Conservation (phyloP, 1,139 yeast genomes). For the Candida tetrigidarum region DNA sequence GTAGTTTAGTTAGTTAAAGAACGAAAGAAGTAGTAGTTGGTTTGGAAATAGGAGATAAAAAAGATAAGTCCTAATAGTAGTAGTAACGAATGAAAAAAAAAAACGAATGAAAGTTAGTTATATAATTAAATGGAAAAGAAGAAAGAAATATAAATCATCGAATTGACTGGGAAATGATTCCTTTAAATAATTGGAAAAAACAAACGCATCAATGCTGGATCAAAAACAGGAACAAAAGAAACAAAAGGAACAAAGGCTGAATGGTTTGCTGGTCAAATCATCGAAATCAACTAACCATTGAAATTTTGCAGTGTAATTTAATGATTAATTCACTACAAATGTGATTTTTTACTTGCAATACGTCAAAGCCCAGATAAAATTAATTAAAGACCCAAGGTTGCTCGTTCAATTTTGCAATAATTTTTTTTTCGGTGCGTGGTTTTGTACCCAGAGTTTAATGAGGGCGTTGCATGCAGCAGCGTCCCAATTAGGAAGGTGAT, state of each 20-base stretch:
- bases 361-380: neutral
- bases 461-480: constrained; percentile 14
- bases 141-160: neutral
- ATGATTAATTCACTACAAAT: neutral
- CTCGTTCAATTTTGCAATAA: constrained; percentile 9
- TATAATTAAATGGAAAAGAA: neutral
- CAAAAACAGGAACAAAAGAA: neutral
- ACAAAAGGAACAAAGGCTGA: neutral
- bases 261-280: constrained; percentile 5
- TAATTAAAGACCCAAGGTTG: neutral
- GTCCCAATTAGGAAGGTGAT: constrained; percentile 17
- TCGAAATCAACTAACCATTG: no score
- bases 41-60: neutral
- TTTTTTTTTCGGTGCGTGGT: neutral
- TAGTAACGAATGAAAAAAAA: constrained; percentile 1
- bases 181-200: constrained; percentile 2
- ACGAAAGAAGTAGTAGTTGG: constrained; percentile 1
- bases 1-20: neutral
- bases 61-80: neutral
- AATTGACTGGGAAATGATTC: neutral
- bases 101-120: constrained; percentile 7
- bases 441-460: no score
- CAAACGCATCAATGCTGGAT: neutral
- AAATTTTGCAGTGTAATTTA: no score
- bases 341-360: neutral